Percentiles rank a stretch among this genome's conserved stretches.
Conservation (phyloP, 2,329 filamentous ascomycete species). For the Phyllosticta citriasiana region DNA sequence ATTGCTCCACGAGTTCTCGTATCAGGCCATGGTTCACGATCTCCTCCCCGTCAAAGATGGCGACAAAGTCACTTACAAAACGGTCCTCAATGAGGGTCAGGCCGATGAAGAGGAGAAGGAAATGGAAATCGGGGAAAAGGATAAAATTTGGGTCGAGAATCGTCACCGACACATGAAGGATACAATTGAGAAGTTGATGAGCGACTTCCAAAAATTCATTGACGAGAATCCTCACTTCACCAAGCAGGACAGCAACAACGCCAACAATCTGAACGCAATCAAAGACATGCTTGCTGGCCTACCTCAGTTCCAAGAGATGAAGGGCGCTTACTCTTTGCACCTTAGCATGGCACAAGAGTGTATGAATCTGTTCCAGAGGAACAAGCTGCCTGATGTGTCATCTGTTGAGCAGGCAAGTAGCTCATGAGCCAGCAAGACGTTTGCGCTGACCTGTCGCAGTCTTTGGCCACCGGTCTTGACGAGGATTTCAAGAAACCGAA, state of each 20-base stretch:
- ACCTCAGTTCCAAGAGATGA: constrained; percentile 90
- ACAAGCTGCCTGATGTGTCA: constrained; percentile 78
- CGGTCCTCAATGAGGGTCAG: constrained; percentile 64
- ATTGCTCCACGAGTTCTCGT: constrained; percentile 90
- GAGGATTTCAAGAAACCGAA: constrained; percentile 89
- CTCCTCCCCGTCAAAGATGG: constrained; percentile 78
- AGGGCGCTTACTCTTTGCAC: constrained; percentile 89
- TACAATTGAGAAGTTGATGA: constrained; percentile 84
- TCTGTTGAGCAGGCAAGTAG: constrained; percentile 63
- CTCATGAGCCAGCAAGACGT: too few species aligned
- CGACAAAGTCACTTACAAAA: constrained; percentile 80
- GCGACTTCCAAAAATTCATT: constrained; percentile 87
- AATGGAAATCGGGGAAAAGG: constrained; percentile 81
- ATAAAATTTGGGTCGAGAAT: constrained; percentile 92
- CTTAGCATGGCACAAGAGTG: constrained; percentile 95
- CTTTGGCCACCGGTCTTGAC: constrained; percentile 80
- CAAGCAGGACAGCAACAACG: constrained; percentile 56
- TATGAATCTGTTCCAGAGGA: constrained; percentile 82
- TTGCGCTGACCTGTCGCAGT: constrained; percentile 31
- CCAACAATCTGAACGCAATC: constrained; percentile 77
- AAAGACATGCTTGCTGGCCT: constrained; percentile 94
- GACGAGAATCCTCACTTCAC: constrained; percentile 88
- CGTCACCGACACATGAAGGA: constrained; percentile 97
- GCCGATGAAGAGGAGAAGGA: constrained; percentile 70
- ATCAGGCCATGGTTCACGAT: constrained; percentile 97